Base-by-base conservation (phyloP, 805 yeast species). In the Ogataea henricii region DNA sequence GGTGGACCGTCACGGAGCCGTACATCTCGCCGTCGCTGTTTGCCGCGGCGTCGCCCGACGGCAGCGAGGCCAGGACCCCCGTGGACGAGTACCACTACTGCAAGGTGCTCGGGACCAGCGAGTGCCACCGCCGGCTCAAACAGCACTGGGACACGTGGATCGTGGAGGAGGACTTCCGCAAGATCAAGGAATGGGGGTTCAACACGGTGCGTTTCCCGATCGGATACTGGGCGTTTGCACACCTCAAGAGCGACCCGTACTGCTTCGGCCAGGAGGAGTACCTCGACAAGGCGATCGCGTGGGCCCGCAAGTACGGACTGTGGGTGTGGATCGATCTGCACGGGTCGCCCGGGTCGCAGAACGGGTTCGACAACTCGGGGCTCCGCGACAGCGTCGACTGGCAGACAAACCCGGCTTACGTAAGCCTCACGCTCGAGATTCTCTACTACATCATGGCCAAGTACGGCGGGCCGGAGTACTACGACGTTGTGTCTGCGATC, bases 291-390 rank as follows among this genome's bases (percentile, higher is more conserved):
- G 87, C 89, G 1, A 67, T 88, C 32, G 77, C 70, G 40, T 88
- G 95, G 95, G 81, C 86, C 16, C 65, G 77, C 18, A 70, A 71
- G 34, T 65, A 82, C 55, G 83, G 74, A 13, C 67, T 88, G 51
- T 78, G 85, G 49, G 85, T 83, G 3, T 82, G 87, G 84, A 68
- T 88, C 43, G 95, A 88, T 60, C 66, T 88, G 45, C 96, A 88
- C 58, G 90, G 94, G 12, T 83, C 77, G 9, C 94, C 95, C 6
- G 94, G 92, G 1, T 83, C 91, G 1, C 95, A 88, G 60, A 88
- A 88, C 64, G 95, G 95, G 12, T 87, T 87, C 70, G 92, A 87
- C 59, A 88, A 87, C 58, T 82, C 89, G 6, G 96, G 96, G 1
- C 66, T 76, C 23, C 72, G 90, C 59, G 81, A 73, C 43, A 59